A percentile compares a stretch with the other conserved stretches of the same genome.
Conservation (phyloP, 768 basidiomycete species). For the Leucocoprinus leucothites region DNA sequence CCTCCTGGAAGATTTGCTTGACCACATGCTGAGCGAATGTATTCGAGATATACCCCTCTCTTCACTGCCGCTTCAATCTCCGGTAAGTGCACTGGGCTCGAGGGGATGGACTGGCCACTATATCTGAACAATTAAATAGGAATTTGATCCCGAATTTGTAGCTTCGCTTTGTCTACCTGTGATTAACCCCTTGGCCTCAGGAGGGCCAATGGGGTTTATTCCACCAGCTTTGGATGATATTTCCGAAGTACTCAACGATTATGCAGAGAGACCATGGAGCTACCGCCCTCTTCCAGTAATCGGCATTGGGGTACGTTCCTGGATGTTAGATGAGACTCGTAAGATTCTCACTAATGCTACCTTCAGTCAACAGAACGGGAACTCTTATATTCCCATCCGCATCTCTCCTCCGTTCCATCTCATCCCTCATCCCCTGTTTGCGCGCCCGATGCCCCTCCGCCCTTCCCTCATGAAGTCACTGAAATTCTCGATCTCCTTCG, state of each 20-base stretch:
- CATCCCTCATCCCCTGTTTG: neutral
- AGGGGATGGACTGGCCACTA: no score
- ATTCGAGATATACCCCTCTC: neutral
- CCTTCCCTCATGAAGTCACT: neutral
- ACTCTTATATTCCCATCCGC: no score
- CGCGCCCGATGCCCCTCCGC: neutral
- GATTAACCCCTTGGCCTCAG: neutral
- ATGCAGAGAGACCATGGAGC: neutral
- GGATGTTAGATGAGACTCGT: no score
- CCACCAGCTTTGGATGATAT: neutral
- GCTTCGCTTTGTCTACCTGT: constrained; percentile 1
- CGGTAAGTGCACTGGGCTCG: neutral
- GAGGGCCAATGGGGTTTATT: no score
- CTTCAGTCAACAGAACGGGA: no score
- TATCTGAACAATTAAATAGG: neutral
- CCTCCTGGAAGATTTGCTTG: neutral
- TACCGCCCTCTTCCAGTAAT: neutral
- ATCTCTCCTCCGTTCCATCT: neutral
- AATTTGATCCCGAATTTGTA: neutral
- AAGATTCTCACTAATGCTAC: no score
- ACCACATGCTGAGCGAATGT: neutral
- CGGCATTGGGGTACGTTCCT: neutral
- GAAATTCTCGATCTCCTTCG: constrained; percentile 1
- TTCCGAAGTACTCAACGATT: neutral
- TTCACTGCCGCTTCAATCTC: neutral